Percentiles rank a stretch among this genome's conserved stretches.
phyloP scores from a whole-genome alignment of 257 asterid genomes.

The Solanum chiquidenum region DNA sequence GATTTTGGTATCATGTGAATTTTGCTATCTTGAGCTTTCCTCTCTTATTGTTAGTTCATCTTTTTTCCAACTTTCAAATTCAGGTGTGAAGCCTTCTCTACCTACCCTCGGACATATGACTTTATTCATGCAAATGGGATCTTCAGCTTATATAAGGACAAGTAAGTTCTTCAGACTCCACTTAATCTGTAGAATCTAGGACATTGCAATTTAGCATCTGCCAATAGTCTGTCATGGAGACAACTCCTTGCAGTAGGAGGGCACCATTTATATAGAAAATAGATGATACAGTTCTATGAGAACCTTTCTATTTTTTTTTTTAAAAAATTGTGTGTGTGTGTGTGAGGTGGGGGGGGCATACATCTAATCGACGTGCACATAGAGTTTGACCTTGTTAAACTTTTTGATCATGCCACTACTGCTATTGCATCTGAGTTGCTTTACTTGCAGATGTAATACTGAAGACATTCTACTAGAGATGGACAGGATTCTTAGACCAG shows the following conservation, averaged over 20 bases:
- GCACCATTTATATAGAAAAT: background rate
- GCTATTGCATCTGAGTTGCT: background rate
- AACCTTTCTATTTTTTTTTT: background rate
- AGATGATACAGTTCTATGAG: background rate
- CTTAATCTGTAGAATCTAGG: background rate
- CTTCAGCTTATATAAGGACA: constrained; percentile 31
- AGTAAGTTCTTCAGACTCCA: constrained; percentile 13
- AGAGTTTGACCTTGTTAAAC: background rate
- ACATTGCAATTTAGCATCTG: background rate
- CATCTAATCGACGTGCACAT: background rate
- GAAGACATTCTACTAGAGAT: constrained; percentile 32
- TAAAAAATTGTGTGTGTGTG: background rate
- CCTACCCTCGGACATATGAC: constrained; percentile 37
- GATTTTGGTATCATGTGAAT: background rate
- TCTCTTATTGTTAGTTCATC: background rate
- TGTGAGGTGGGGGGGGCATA: background rate
- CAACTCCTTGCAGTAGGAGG: background rate
- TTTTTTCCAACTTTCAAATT: background rate
- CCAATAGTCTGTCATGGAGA: background rate
- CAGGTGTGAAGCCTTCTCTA: constrained; percentile 42
- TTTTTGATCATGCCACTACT: background rate
- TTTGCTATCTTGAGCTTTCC: background rate
- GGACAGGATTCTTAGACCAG: constrained; percentile 36
- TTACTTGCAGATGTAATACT: constrained; percentile 15
- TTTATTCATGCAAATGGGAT: constrained; percentile 31